phyloP scores from a whole-genome alignment of 495 filamentous ascomycete species.

The Penicillium arizonense region DNA sequence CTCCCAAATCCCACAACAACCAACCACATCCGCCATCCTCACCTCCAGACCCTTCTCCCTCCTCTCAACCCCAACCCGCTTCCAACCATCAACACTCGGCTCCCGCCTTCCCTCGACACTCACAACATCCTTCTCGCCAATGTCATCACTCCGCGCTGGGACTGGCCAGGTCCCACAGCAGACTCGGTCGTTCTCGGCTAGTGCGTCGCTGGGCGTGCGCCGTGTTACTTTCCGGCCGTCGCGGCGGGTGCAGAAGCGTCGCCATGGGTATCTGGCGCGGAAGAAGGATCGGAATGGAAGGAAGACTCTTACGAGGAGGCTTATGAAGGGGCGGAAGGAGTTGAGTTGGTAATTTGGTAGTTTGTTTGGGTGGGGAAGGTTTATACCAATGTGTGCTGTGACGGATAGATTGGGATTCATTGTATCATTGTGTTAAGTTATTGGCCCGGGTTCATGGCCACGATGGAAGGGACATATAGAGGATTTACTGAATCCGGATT shows the following conservation, averaged over 20 bases:
- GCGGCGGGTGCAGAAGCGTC: conserved; percentile 67
- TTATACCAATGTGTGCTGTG: not conserved
- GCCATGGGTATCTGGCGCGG: conserved; percentile 66
- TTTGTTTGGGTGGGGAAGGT: not conserved
- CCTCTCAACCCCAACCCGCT: conserved; percentile 29
- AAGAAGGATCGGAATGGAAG: conserved; percentile 55
- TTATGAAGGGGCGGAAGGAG: conserved; percentile 56
- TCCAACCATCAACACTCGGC: conserved; percentile 22
- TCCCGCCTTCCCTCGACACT: conserved; percentile 13
- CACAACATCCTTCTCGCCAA: conserved; percentile 19
- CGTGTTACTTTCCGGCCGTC: conserved; percentile 65
- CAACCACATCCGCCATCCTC: conserved; percentile 11
- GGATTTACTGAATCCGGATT: not conserved
- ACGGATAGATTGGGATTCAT: not conserved
- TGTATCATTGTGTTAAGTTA: not conserved
- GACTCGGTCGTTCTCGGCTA: conserved; percentile 40
- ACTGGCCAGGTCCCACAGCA: conserved; percentile 20
- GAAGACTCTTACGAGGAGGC: conserved; percentile 56
- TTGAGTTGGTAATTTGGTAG: conserved; percentile 51
- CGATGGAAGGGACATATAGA: not conserved
- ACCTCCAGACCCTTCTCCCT: conserved; percentile 26
- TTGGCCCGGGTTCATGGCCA: no score
- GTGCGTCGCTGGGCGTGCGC: conserved; percentile 47
- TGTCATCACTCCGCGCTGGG: conserved; percentile 22
- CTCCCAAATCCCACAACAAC: conserved; percentile 20